phyloP scores from a whole-genome alignment of 495 filamentous ascomycete genomes.

The Cercophora sp. region DNA sequence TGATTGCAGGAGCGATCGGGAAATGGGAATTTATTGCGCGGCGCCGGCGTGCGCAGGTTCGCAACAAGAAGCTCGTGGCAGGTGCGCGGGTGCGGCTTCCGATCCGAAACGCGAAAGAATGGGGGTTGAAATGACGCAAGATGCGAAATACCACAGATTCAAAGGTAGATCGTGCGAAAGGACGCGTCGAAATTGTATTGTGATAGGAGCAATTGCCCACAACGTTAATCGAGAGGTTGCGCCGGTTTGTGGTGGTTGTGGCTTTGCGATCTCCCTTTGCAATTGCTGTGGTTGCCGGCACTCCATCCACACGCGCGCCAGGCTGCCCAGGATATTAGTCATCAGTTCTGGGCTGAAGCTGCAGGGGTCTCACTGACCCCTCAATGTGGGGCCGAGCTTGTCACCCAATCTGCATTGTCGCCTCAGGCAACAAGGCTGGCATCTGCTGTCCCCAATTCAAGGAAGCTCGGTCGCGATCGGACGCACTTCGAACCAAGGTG shows the following conservation, averaged over 20 bases:
- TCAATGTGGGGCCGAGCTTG: not conserved
- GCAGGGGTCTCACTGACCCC: not conserved
- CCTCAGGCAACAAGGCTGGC: slow-evolving; percentile 6
- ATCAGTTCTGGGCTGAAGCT: no score
- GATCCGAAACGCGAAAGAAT: slow-evolving; percentile 10
- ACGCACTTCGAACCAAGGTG: slow-evolving; percentile 9
- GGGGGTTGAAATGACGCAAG: no score
- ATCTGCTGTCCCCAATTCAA: not conserved
- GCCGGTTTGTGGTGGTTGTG: slow-evolving; percentile 8
- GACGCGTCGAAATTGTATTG: slow-evolving; percentile 15
- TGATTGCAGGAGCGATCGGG: no score
- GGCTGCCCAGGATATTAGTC: slow-evolving; percentile 9
- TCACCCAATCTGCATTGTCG: no score
- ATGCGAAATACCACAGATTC: no score
- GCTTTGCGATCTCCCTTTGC: slow-evolving; percentile 7
- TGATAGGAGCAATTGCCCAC: not conserved
- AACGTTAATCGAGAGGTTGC: not conserved
- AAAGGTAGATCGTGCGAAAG: not conserved
- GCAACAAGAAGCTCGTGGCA: no score
- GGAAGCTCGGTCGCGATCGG: slow-evolving; percentile 2
- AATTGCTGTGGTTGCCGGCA: no score
- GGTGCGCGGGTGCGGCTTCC: not conserved
- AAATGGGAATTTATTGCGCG: no score
- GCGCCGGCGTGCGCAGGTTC: no score
- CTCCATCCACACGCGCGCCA: no score